Evolutionary conservation across 1,284 basidiomycete genomes (phyloP).

Genomic region (Puccinia novopanici): DNA sequence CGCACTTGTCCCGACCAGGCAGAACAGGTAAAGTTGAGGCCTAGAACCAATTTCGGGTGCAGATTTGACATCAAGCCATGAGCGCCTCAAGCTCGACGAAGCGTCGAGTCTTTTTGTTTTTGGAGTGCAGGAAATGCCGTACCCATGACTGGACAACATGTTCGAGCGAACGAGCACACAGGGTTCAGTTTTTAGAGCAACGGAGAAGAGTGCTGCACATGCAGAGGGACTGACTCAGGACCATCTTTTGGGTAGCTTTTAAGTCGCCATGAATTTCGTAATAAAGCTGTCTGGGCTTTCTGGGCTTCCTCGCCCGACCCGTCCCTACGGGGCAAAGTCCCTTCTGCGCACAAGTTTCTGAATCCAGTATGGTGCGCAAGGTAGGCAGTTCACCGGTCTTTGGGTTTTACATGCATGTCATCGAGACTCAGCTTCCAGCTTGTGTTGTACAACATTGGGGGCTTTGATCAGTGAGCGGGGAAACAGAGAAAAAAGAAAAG

Average conservation of each 20-base stretch:
- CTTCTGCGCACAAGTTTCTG: constrained; percentile 66
- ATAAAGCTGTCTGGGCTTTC: constrained; percentile 19
- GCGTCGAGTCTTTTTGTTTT: too few species aligned
- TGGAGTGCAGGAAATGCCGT: background rate
- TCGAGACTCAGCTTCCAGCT: too few species aligned
- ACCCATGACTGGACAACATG: constrained; percentile 13
- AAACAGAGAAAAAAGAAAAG: background rate
- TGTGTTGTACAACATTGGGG: background rate
- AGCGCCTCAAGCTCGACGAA: background rate
- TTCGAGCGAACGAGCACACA: background rate
- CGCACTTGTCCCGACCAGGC: constrained; percentile 58
- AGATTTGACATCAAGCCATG: background rate
- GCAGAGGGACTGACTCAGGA: background rate
- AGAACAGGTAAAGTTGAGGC: constrained; percentile 59
- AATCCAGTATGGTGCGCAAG: constrained; percentile 16
- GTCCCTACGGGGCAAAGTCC: constrained; percentile 69
- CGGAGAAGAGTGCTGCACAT: background rate
- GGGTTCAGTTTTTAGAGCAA: background rate
- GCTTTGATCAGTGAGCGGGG: background rate
- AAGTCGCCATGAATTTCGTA: constrained; percentile 49
- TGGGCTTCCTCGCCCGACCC: background rate
- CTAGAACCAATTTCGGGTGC: constrained; percentile 53
- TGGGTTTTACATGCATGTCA: too few species aligned
- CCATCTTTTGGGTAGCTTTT: constrained; percentile 52
- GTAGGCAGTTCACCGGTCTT: constrained; percentile 6